A percentile compares a stretch with the other conserved stretches of the same genome.
phyloP scores from a whole-genome alignment of 148 eudicot genomes.

The Persicaria tinctoria region DNA sequence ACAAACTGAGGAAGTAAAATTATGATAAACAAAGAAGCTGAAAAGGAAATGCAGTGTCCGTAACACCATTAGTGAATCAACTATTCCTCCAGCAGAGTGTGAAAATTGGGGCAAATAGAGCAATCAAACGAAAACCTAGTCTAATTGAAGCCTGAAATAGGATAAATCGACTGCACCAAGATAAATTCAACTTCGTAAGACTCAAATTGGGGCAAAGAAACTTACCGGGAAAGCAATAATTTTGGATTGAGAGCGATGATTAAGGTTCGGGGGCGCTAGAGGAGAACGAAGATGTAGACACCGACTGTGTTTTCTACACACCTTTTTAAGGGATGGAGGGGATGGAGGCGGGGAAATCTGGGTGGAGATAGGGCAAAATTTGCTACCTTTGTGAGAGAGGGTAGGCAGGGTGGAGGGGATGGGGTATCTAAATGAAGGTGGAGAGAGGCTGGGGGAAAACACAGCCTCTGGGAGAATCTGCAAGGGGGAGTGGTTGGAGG shows the following conservation, averaged over 20 bases:
- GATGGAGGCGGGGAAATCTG: no score
- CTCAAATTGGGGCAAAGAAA: not conserved
- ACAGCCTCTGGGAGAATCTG: constrained; percentile 4
- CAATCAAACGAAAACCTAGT: not conserved
- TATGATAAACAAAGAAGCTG: not conserved
- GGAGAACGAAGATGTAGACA: not conserved
- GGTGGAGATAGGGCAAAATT: no score
- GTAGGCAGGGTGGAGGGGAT: no score
- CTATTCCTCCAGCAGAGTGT: not conserved
- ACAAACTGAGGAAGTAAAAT: not conserved
- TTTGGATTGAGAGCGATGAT: not conserved
- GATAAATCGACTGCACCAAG: not conserved
- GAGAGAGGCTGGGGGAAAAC: no score
- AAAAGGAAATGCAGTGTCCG: not conserved
- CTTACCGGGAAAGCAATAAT: not conserved
- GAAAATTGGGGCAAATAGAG: not conserved
- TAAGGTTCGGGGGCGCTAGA: not conserved
- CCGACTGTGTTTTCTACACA: not conserved
- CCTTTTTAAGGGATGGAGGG: no score
- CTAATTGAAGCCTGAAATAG: not conserved
- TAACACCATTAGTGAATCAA: not conserved
- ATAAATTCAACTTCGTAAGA: not conserved
- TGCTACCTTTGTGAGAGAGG: no score
- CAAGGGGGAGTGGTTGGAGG: not conserved
- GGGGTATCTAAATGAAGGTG: no score